Evolutionary conservation across 352 stramenopile genomes (phyloP), one percentile per base, ranked within the genome.

Genomic region (Pythium phragmitis): DNA sequence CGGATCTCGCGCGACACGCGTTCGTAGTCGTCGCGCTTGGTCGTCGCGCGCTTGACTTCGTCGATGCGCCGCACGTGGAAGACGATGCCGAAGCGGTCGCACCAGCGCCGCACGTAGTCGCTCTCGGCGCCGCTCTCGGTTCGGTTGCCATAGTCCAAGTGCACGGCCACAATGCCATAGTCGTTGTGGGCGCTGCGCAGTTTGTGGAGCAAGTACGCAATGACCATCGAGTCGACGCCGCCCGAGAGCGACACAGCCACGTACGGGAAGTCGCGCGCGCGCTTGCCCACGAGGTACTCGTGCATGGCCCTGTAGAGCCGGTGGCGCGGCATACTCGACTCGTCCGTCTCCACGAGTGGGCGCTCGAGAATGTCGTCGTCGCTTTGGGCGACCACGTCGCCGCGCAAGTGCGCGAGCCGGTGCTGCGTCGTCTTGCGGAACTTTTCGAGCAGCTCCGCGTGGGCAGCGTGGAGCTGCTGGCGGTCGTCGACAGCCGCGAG

Each of bases 221-320:
- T 92, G 17, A 99, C 97, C 97, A 99, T 99, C 54, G 92, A 98
- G 77, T 99, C 97, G 17, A 99, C 97, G 56, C 94, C 94, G 48
- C 96, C 96, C 7, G 92, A 98, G 21, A 98, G 76, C 41, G 91
- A 98, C 8, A 98, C 86, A 28, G 96, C 91, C 36, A 94, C 46
- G 58, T 85, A 67, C 16, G 79, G 68, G 56, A 77, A 67, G 33
- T 70, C 48, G 4, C 39, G 41, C 14, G 75, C 76, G 41, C 74
- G 67, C 77, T 89, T 85, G 34, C 68, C 47, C 2, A 66, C 56
- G 7, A 96, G 59, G 53, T 88, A 96, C 57, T 79, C 73, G 63
- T 93, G 70, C 76, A 96, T 92, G 0, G 76, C 63, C 26, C 68
- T 69, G 67, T 89, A 91, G 33, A 96, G 68, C 9, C 67, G 68